Evolutionary conservation across 2,329 filamentous ascomycete species (phyloP).

Genomic region (Monosporascus ibericus): DNA sequence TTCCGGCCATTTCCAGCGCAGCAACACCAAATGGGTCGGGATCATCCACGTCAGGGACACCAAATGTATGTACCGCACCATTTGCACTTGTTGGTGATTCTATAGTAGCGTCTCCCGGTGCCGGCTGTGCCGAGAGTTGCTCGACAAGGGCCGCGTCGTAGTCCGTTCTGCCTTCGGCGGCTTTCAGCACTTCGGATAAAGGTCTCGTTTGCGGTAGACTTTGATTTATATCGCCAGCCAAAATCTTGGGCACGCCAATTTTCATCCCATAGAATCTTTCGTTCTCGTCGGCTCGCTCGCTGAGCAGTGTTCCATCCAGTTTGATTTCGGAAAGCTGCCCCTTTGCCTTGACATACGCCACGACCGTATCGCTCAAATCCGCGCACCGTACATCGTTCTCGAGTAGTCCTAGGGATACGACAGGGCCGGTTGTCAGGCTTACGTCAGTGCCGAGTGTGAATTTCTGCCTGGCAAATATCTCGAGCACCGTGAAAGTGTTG

Average conservation of each 20-base stretch:
- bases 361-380: conserved; percentile 47
- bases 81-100: conserved; percentile 35
- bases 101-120: conserved; percentile 67
- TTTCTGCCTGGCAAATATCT: conserved; percentile 73
- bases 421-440: conserved; percentile 68
- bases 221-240: conserved; percentile 50
- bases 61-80: conserved; percentile 53
- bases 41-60: conserved; percentile 71
- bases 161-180: conserved; percentile 76
- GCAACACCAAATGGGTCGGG: conserved; percentile 89
- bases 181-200: conserved; percentile 77
- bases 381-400: conserved; percentile 47
- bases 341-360: conserved; percentile 54
- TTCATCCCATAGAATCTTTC: conserved; percentile 49
- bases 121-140: conserved; percentile 55
- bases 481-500: conserved; percentile 77
- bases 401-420: conserved; percentile 48
- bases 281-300: conserved; percentile 53
- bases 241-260: conserved; percentile 48
- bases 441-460: conserved; percentile 80
- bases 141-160: conserved; percentile 65
- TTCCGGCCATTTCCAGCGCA: conserved; percentile 81
- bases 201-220: conserved; percentile 49
- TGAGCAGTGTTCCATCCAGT: conserved; percentile 50
- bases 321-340: conserved; percentile 50